These are phyloP conservation scores for Chrysosphaeria jannelii DNA, from an alignment of 2,329 filamentous ascomycete genomes.

Conservation along the genomic window DNA sequence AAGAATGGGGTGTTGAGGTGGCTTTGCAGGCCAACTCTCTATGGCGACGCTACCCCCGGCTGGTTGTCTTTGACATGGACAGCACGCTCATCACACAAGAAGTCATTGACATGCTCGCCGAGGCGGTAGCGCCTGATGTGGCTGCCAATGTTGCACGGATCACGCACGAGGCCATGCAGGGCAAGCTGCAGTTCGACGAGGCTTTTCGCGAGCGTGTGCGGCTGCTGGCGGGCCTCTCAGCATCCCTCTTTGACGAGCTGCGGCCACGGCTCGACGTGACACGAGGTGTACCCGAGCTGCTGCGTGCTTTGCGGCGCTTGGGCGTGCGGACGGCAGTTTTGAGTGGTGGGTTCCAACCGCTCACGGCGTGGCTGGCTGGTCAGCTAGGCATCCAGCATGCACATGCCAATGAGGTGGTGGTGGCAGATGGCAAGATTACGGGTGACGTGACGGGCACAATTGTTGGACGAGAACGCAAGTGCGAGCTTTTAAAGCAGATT, in stretches of 20 bases:
- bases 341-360: slow-evolving; percentile 70
- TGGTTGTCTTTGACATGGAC: slow-evolving; percentile 97
- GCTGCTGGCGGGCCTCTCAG: slow-evolving; percentile 53
- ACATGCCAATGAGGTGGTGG: slow-evolving; percentile 52
- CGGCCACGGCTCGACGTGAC: slow-evolving; percentile 52
- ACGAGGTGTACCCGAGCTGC: slow-evolving; percentile 44
- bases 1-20: slow-evolving; percentile 69
- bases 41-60: slow-evolving; percentile 48
- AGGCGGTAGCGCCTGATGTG: slow-evolving; percentile 42
- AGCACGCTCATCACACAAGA: slow-evolving; percentile 91
- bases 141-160: slow-evolving; percentile 62
- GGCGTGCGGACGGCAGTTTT: slow-evolving; percentile 75
- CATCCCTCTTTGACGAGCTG: slow-evolving; percentile 49
- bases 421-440: slow-evolving; percentile 27
- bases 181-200: slow-evolving; percentile 71
- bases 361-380: slow-evolving; percentile 61
- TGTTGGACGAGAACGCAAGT: slow-evolving; percentile 48
- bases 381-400: slow-evolving; percentile 69
- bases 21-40: slow-evolving; percentile 44
- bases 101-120: slow-evolving; percentile 84
- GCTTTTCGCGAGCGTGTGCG: slow-evolving; percentile 56
- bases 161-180: slow-evolving; percentile 81
- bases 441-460: slow-evolving; percentile 44
- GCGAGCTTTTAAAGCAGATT: slow-evolving; percentile 38
- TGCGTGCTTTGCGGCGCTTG: slow-evolving; percentile 41